Evolutionary conservation across 2,329 filamentous ascomycete genomes (phyloP).

Genomic region (Epichloe sylvatica): DNA sequence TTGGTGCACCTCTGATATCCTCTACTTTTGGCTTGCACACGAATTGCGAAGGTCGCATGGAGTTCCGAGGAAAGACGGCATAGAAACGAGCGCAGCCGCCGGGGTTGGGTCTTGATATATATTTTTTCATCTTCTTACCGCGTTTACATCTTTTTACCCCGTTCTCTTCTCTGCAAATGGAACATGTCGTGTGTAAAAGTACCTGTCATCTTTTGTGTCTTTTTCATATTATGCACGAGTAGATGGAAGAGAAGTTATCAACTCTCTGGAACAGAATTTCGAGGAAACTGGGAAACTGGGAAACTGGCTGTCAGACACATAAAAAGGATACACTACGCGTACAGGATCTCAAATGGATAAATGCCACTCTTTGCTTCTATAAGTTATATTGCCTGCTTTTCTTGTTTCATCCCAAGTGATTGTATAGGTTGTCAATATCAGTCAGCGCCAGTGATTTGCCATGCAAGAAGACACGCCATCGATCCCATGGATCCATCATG

Average conservation of each 20-base stretch:
- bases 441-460: not conserved
- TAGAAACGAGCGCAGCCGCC: not conserved
- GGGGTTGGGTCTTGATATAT: not conserved
- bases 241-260: slow-evolving; percentile 1
- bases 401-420: not conserved
- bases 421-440: not conserved
- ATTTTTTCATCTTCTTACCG: not conserved
- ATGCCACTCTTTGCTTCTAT: slow-evolving; percentile 7
- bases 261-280: not conserved
- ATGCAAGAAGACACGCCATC: too few relatives aligned
- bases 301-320: slow-evolving; percentile 1
- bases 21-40: slow-evolving; percentile 3
- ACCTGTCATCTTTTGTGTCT: not conserved
- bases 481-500: not conserved
- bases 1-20: not conserved
- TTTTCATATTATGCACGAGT: slow-evolving; percentile 12
- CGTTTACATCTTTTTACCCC: not conserved
- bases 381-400: not conserved
- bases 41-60: slow-evolving; percentile 11
- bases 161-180: not conserved
- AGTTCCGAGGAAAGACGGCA: slow-evolving; percentile 5
- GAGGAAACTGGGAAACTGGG: not conserved
- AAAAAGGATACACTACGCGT: not conserved
- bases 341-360: not conserved
- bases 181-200: not conserved